A percentile compares a stretch with the other conserved stretches of the same genome.
Evolutionary conservation across 176 grass and related monocot species (phyloP).

Genomic region (Olyra latifolia): DNA sequence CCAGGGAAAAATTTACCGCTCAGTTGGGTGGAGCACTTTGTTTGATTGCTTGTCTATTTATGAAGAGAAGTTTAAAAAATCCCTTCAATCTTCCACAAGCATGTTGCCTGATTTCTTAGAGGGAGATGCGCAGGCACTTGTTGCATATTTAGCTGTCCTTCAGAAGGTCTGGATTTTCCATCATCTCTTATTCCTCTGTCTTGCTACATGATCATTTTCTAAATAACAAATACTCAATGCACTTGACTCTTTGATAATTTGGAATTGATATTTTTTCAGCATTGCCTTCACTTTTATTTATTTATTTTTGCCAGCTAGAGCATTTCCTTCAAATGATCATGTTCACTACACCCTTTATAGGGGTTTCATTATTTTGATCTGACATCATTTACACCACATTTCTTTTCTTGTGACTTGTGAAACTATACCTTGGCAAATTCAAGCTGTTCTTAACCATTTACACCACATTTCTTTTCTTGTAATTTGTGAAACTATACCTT

Average conservation of each 20-base stretch:
- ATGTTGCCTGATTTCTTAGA: constrained; percentile 83
- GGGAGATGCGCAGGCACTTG: constrained; percentile 90
- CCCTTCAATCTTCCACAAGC: constrained; percentile 78
- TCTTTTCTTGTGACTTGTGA: not conserved
- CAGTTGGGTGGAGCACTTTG: constrained; percentile 90
- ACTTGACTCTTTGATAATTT: constrained; percentile 13
- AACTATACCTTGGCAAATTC: too few relatives aligned
- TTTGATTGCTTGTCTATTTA: constrained; percentile 98
- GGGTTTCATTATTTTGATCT: not conserved
- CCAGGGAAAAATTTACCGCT: constrained; percentile 82
- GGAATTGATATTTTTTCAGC: not conserved
- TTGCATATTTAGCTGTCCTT: constrained; percentile 86
- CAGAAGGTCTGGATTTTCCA: constrained; percentile 63
- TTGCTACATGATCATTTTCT: not conserved
- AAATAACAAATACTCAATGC: not conserved
- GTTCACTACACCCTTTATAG: not conserved
- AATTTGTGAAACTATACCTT: not conserved
- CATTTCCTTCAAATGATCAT: not conserved
- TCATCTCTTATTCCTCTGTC: constrained; percentile 10
- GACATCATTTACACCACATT: not conserved
- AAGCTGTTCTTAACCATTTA: too few relatives aligned
- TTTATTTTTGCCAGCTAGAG: not conserved
- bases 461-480: not conserved
- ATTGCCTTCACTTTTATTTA: not conserved
- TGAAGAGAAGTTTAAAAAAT: constrained; percentile 87